Base-by-base conservation (phyloP, 169 alveolate species). In the Eimeria necatrix region DNA sequence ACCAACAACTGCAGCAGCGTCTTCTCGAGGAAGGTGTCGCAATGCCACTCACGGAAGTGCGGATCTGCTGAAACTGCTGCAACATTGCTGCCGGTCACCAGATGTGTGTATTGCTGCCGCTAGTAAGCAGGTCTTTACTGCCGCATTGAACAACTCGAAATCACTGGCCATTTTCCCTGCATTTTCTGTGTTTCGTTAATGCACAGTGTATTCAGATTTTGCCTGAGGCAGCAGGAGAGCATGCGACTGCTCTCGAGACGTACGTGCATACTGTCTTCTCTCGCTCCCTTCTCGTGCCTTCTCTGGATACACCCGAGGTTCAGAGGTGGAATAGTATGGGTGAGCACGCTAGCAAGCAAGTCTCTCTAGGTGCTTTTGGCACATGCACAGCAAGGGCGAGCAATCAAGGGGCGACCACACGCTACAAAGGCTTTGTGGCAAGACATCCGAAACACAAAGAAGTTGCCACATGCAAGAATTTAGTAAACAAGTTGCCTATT, bases 261-360 rank as follows among this genome's bases (percentile, higher is more conserved):
- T 88, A 70, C 64, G 14, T 88, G 2, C 94, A 76, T 26, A 16
- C 74, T 3, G 41, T 88, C 18, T 52, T 88, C 9, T 56, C 60
- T 12, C 52, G 70, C 0, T 22, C 94, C 53, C 32, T 88, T 9
- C 71, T 88, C n/a, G 94, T 88, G 24, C 94, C 94, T 22, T 88
- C 94, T 22, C 73, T 88, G 7, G 71, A 80, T 20, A 48, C 71
- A 5, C 89, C 68, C 1, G 71, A 80, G 32, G 89, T 80, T 4
- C 7, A 20, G 3, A 6, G 0, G 60, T 51, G 56, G 32, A 80
- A 80, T 20, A 18, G 1, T 16, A 24, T 6, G 24, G 89, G 89
- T 80, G 5, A 18, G 41, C 41, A 32, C 41, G 41, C 41, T 32
- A 32, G 41, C 3, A 32, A 32, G 68, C 20, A 14, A 56, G 12